Percentiles rank a stretch among this genome's conserved stretches.
phyloP scores from a whole-genome alignment of 2,329 filamentous ascomycete species.

The Phymatotrichopsis omnivora region DNA sequence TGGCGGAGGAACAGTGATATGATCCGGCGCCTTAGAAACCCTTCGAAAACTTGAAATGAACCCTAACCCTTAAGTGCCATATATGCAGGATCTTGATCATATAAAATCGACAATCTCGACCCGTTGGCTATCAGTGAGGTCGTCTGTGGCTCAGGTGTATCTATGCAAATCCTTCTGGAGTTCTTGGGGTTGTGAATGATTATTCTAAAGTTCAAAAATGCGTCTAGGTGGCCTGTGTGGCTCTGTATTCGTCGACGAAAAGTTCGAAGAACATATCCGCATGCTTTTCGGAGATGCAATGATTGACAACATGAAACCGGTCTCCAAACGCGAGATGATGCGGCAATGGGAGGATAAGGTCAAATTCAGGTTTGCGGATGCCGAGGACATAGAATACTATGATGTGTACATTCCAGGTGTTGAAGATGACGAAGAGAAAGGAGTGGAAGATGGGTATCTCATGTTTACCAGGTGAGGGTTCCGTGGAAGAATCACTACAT shows the following conservation, averaged over 20 bases:
- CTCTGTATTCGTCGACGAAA: constrained; percentile 30
- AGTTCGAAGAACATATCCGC: constrained; percentile 67
- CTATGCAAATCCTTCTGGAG: too few species aligned
- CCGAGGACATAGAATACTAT: too few species aligned
- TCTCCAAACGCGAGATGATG: too few species aligned
- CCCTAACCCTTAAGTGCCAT: constrained; percentile 1
- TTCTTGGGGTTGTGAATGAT: constrained; percentile 66
- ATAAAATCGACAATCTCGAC: constrained; percentile 64
- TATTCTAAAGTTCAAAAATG: constrained; percentile 72
- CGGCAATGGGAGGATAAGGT: too few species aligned
- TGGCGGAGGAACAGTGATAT: constrained; percentile 47
- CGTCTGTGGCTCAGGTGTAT: constrained; percentile 70
- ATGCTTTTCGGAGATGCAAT: constrained; percentile 59
- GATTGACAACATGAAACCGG: too few species aligned
- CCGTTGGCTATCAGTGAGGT: constrained; percentile 68
- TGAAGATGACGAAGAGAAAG: too few species aligned
- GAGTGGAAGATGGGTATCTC: too few species aligned
- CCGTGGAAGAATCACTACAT: too few species aligned
- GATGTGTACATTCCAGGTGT: too few species aligned
- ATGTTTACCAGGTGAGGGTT: too few species aligned
- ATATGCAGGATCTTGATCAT: constrained; percentile 49
- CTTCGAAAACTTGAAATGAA: neutral
- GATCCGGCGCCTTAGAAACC: neutral
- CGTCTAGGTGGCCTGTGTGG: constrained; percentile 36
- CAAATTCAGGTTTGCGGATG: too few species aligned